These are phyloP conservation scores for Ogataea pilisensis DNA, from an alignment of 805 yeast species.

Conservation along the genomic window DNA sequence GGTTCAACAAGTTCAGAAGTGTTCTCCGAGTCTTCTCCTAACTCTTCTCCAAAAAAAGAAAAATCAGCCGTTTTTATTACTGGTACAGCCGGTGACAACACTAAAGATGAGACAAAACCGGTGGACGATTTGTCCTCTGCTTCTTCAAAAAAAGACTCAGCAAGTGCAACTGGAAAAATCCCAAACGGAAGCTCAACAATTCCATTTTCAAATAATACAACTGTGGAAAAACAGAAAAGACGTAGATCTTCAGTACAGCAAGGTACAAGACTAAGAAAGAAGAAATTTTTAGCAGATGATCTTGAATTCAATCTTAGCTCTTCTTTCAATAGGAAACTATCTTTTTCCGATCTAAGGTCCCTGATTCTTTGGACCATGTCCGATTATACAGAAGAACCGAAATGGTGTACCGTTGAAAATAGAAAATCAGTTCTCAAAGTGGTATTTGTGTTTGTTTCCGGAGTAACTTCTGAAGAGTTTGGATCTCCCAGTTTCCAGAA, in stretches of 20 bases:
- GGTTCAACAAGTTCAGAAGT: no score
- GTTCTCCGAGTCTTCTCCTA: no score
- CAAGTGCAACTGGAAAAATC: no score
- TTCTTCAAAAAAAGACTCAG: no score
- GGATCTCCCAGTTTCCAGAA: slow-evolving; percentile 23
- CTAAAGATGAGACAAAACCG: no score
- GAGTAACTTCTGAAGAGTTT: slow-evolving; percentile 48
- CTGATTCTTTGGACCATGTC: slow-evolving; percentile 40
- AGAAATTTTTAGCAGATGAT: slow-evolving; percentile 30
- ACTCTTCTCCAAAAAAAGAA: background rate
- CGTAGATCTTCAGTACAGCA: slow-evolving; percentile 38
- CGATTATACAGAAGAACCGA: slow-evolving; percentile 40
- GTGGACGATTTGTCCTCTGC: no score
- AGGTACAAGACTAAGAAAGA: slow-evolving; percentile 24
- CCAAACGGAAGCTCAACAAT: no score
- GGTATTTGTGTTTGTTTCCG: slow-evolving; percentile 61
- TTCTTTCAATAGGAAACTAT: slow-evolving; percentile 23
- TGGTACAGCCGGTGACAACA: no score
- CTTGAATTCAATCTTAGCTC: slow-evolving; percentile 15
- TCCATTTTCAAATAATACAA: no score
- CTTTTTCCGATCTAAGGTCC: slow-evolving; percentile 42
- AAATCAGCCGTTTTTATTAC: background rate
- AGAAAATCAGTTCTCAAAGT: slow-evolving; percentile 46
- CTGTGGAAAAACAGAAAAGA: slow-evolving; percentile 33
- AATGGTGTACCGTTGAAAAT: slow-evolving; percentile 48